Evolutionary conservation across 1,139 yeast genomes (phyloP), one percentile per base, ranked within the genome.

Genomic region (Blastobotrys arbuscula): DNA sequence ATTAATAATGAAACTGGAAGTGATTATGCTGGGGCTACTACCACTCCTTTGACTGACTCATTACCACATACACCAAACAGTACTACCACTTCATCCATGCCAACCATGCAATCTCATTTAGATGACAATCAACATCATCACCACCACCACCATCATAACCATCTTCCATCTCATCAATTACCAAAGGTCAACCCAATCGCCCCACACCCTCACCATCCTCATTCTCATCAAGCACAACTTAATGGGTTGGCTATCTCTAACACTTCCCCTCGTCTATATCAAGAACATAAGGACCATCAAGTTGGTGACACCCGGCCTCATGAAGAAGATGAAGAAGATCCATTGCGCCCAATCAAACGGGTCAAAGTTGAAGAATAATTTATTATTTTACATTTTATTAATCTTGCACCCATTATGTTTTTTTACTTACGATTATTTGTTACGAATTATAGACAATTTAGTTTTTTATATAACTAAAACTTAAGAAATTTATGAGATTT

Each of bases 1-100:
- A 20, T 18, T 18, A 4, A 35, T 10, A 31, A 42, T 42, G 30
- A 31, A 19, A 23, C 20, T 20, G 34, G 42, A 15, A 20, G 31
- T 18, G 45, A 42, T 2, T 31, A 28, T 18, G 6, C n/a, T 18
- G 48, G 38, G 7, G 53, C 54, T 19, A 49, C 59, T 13, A 45
- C 52, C 41, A 56, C 60, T 15, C 59, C 60, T 7, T 48, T 55
- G 45, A 54, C 60, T 12, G 60, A 55, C 43, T 48, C 53, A 12
- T 44, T 54, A 40, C 58, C 59, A 2, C 55, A 56, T 45, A 55
- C 60, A 16, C 58, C 58, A 12, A 44, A 52, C 20, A 47, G 51
- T 5, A 33, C 48, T 12, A 31, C 50, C 3, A 18, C 26, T 24
- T 28, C 31, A 28, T 12, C 33, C 39, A 21, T 21, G 26, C 23